Evolutionary conservation across 495 filamentous ascomycete genomes (phyloP), one percentile per base, ranked within the genome.

Genomic region (Daldinia childiae): DNA sequence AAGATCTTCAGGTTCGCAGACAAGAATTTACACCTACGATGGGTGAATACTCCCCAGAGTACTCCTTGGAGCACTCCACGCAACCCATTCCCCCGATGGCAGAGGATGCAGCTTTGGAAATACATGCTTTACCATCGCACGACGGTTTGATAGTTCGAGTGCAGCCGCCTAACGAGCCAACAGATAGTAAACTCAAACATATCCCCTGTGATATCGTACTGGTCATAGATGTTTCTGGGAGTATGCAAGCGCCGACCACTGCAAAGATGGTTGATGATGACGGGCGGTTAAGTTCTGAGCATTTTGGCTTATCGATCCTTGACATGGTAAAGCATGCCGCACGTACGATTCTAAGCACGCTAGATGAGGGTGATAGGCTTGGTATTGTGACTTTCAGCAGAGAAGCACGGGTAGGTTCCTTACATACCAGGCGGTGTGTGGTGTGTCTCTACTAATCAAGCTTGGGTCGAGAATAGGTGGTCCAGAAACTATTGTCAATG

Each of bases 261-360:
- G 75, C 75, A 1, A 79, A 79, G 8, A 56, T 74, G n/a, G 61
- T 66, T 1, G 70, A 76, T 71, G 43, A 71, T 17, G 27, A 66
- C 50, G 66, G 65, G 2, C 48, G 62, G 24, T 6, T 21, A 7
- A 67, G 52, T 26, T 41, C 30, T 6, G 82, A 83, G 51, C 48
- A 76, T 12, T 73, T 74, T 2, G 81, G 82, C 11, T 55, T 84
- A 2, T 75, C 82, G 2, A 77, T 82, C 2, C 51, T 85, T 61
- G 82, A 84, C 58, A 78, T 85, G 21, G 76, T 76, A 39, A 85
- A 83, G 60, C 81, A 85, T 62, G 80, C 82, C 0, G 81, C 82
- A 34, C 74, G 74, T 12, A 83, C 81, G 11, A 84, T 84, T 41
- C 27, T 83, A 7, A 80, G 78, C 57, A 82, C 79, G 4, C 62